Evolutionary conservation across 768 basidiomycete genomes (phyloP), one percentile per base, ranked within the genome.

Genomic region (Coprinellus aureogranulatus): DNA sequence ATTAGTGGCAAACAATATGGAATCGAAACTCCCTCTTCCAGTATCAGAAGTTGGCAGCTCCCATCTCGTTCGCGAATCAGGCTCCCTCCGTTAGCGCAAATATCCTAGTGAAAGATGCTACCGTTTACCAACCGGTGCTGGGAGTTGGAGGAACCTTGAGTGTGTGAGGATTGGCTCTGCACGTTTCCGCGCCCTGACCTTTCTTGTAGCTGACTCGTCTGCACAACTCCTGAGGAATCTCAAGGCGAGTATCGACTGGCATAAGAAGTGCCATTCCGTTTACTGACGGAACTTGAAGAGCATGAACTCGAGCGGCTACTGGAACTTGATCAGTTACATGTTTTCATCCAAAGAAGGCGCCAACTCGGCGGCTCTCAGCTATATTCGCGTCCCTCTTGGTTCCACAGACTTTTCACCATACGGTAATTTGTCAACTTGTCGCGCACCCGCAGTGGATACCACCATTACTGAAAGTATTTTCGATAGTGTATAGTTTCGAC

Each of bases 131-230:
- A 67, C 72, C 75, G 1, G 78, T 90, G 27, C 74, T 75, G 57
- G 88, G 88, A 8, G 85, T 87, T 61, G 88, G 88, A 2, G 86
- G 79, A 10, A 63, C 82, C 0, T 70, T 89, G 47, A 88, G 88
- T 89, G 63, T 27, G 67, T 45, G 50, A 26, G 34, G 30, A 61
- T 28, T 46, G 47, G 4, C 6, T 31, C 16, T 37, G 3, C 41
- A 10, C 10, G 54, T 45, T 11, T n/a, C 9, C 27, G 50, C 28
- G 22, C 18, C 16, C 40, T 27, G 28, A 28, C 20, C 54, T 47
- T 14, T 39, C 42, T 11, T 37, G 5, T 55, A 89, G 88, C 88
- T 31, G 88, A 90, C 65, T 89, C 87, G 8, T 85, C 87, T 28
- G 87, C 87, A 0, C 72, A 76, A 20, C 69, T 81, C 34, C 67